A percentile compares a stretch with the other conserved stretches of the same genome.
Evolutionary conservation across 345 rosid species (phyloP).

Genomic region (Gossypium stocksii): DNA sequence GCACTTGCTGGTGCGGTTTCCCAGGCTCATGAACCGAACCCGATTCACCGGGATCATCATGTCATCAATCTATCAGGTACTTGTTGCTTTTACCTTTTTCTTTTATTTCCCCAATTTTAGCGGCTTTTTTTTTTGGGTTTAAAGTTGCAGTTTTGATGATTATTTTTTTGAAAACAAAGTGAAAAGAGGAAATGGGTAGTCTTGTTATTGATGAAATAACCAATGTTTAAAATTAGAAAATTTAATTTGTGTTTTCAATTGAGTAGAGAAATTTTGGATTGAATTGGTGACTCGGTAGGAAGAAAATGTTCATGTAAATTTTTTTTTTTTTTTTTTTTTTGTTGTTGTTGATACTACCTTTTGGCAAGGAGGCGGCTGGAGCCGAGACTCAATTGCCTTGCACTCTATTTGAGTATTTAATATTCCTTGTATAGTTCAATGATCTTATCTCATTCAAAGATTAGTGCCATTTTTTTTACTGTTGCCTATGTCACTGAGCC

Average conservation of each 20-base stretch:
- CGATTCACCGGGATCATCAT: background rate
- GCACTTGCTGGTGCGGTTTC: conserved; percentile 29
- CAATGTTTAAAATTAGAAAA: background rate
- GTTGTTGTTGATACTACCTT: background rate
- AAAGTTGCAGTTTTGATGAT: conserved; percentile 6
- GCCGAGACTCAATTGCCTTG: background rate
- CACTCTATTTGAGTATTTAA: background rate
- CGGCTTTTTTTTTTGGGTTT: background rate
- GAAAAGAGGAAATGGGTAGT: background rate
- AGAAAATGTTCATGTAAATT: background rate
- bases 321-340: background rate
- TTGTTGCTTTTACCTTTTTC: background rate
- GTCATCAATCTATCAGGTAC: conserved; percentile 35
- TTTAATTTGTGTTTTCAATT: background rate
- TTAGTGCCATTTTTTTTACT: background rate
- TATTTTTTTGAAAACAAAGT: background rate
- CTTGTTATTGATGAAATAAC: background rate
- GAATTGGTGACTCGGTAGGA: background rate
- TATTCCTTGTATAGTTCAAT: background rate
- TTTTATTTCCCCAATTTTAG: background rate
- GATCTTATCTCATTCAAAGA: background rate
- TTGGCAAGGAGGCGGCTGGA: background rate
- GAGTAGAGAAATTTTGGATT: background rate
- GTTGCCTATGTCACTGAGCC: background rate
- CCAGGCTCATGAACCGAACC: background rate